Evolutionary conservation across 768 basidiomycete species (phyloP).

Genomic region (Agaricus sinodeliciosus): DNA sequence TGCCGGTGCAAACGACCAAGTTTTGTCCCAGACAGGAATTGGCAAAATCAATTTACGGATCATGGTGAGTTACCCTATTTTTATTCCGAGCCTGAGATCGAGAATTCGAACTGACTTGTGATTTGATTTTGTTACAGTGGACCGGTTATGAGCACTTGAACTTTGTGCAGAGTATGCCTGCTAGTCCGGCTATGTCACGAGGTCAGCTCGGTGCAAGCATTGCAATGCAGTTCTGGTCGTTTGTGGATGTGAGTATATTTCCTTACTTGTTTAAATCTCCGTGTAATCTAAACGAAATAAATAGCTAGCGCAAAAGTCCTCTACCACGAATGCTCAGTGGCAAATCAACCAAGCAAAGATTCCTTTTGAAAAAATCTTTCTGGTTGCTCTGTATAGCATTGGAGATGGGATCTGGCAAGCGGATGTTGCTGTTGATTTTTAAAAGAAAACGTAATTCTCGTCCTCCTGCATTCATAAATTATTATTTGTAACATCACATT

Average conservation of each 20-base stretch:
- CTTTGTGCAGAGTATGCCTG: constrained; percentile 6
- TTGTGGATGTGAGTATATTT: constrained; percentile 7
- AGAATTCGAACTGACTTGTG: neutral
- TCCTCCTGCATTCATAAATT: too few species aligned
- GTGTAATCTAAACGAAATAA: neutral
- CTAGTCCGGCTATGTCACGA: constrained; percentile 29
- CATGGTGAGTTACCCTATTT: constrained; percentile 5
- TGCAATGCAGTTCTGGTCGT: constrained; percentile 17
- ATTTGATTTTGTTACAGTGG: constrained; percentile 8
- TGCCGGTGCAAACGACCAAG: constrained; percentile 11
- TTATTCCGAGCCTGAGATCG: neutral
- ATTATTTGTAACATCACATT: too few species aligned
- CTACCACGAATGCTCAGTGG: constrained; percentile 7
- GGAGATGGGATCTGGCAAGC: constrained; percentile 14
- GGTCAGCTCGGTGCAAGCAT: constrained; percentile 33
- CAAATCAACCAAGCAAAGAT: constrained; percentile 3
- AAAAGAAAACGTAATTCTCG: neutral
- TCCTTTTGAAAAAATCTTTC: constrained; percentile 11
- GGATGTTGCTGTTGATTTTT: constrained; percentile 13
- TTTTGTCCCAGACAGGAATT: constrained; percentile 6
- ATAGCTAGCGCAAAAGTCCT: neutral
- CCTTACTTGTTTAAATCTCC: neutral
- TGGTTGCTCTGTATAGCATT: constrained; percentile 12
- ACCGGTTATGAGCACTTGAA: constrained; percentile 12
- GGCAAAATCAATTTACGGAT: constrained; percentile 10